Conservation (phyloP, 148 eudicot species). For the Oxyria digyna region DNA sequence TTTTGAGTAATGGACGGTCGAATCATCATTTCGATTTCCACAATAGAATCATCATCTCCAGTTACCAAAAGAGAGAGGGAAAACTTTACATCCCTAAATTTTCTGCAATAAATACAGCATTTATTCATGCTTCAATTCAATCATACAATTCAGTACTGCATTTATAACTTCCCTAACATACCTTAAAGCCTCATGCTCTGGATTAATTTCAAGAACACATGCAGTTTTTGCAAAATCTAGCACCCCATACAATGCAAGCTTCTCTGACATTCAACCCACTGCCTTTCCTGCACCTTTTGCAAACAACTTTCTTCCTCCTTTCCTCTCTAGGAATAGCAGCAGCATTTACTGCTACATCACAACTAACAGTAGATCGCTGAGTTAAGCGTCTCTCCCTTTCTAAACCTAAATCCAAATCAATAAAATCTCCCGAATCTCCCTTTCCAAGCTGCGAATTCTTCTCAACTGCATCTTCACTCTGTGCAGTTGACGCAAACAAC, state of each 20-base stretch:
- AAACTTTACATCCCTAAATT: background rate
- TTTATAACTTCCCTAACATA: constrained; percentile 79
- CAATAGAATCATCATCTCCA: background rate
- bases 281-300: constrained; percentile 81
- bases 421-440: background rate
- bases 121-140: background rate
- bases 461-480: background rate
- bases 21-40: background rate
- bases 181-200: constrained; percentile 83
- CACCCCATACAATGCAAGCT: constrained; percentile 81
- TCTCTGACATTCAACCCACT: constrained; percentile 83
- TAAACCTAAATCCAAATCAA: constrained; percentile 2
- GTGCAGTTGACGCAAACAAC: background rate
- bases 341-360: no score
- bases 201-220: constrained; percentile 86
- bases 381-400: background rate
- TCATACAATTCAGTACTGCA: constrained; percentile 91
- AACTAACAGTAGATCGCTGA: background rate
- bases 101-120: constrained; percentile 1
- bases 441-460: background rate
- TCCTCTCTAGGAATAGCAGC: background rate
- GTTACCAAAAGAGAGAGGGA: no score
- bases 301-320: constrained; percentile 47
- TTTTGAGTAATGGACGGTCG: background rate
- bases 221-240: constrained; percentile 60